phyloP scores from a whole-genome alignment of 768 basidiomycete genomes.

The Hygrocybe coccinea region DNA sequence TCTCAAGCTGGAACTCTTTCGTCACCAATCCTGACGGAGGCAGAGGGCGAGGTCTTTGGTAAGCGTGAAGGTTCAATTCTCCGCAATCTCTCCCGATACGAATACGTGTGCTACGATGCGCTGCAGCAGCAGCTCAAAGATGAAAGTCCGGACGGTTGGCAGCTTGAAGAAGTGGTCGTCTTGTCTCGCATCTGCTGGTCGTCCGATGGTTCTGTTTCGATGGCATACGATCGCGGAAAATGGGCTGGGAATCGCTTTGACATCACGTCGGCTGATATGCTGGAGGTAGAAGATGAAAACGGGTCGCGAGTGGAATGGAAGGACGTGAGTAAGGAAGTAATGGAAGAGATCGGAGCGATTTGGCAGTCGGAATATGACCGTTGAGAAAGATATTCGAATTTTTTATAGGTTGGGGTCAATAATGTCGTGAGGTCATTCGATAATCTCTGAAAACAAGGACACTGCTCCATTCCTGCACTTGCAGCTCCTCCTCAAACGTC shows the following conservation, averaged over 20 bases:
- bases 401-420: too few species aligned
- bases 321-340: background rate
- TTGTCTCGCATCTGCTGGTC: background rate
- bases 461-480: constrained; percentile 20
- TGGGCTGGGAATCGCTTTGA: background rate
- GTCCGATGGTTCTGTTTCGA: background rate
- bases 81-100: too few species aligned
- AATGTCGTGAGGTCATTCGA: too few species aligned
- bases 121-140: background rate
- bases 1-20: background rate
- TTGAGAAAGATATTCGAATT: too few species aligned
- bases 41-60: background rate
- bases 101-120: background rate
- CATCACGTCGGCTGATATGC: background rate
- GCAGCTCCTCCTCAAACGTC: constrained; percentile 34
- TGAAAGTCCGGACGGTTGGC: background rate
- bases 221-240: background rate
- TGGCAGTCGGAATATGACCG: background rate
- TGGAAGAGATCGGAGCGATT: background rate
- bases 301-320: background rate
- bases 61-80: background rate
- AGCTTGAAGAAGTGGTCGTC: background rate
- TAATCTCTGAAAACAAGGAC: too few species aligned
- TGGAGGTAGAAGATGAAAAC: background rate
- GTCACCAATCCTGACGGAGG: background rate